A percentile compares a stretch with the other conserved stretches of the same genome.
Conservation (phyloP, 352 stramenopile genomes). For the Globisporangium nunn region DNA sequence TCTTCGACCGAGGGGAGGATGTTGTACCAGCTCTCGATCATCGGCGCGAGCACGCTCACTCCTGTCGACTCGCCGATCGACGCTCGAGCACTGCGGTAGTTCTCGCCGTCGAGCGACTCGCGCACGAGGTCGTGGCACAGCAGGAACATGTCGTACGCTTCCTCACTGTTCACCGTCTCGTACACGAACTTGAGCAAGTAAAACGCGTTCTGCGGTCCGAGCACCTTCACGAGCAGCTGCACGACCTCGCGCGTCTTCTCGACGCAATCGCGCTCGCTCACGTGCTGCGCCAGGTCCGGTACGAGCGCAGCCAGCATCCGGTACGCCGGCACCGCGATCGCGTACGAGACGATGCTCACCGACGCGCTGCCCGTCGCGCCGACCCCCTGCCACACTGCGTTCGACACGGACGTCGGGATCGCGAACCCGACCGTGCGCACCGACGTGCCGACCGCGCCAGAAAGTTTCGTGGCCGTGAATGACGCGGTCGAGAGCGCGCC, state of each 20-base stretch:
- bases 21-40: constrained; percentile 39
- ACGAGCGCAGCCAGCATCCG: constrained; percentile 45
- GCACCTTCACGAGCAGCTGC: constrained; percentile 39
- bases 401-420: constrained; percentile 55
- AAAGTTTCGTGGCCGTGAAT: constrained; percentile 42
- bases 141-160: constrained; percentile 58
- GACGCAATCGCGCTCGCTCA: constrained; percentile 53
- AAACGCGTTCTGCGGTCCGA: constrained; percentile 70
- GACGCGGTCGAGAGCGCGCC: constrained; percentile 48
- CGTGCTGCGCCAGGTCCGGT: constrained; percentile 29
- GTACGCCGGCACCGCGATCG: constrained; percentile 64
- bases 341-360: constrained; percentile 46
- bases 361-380: constrained; percentile 54
- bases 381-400: constrained; percentile 53
- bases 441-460: constrained; percentile 43
- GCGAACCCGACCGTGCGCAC: constrained; percentile 43
- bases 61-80: constrained; percentile 34
- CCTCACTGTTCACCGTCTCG: constrained; percentile 70
- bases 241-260: constrained; percentile 39
- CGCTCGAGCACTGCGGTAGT: constrained; percentile 45
- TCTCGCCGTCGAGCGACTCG: constrained; percentile 52
- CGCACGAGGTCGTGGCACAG: constrained; percentile 55
- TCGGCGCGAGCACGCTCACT: constrained; percentile 30
- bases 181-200: constrained; percentile 67
- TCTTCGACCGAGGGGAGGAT: constrained; percentile 65